Base-by-base conservation (phyloP, 352 stramenopile species). In the Phytophthora europaea region DNA sequence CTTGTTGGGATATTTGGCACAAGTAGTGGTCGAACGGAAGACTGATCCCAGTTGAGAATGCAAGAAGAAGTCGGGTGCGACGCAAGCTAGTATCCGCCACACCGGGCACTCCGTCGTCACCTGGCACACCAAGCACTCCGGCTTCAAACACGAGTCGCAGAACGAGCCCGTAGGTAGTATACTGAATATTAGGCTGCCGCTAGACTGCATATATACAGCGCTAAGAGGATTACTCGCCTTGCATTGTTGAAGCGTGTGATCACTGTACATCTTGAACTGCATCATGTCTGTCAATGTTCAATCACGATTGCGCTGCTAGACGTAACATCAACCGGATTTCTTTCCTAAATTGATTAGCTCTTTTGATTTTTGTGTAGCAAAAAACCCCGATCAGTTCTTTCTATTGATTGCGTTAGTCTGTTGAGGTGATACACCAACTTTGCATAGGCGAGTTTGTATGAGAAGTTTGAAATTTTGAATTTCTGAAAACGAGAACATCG, bases 1-100 rank as follows among this genome's bases (percentile, higher is more conserved):
- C 61, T 1, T 67, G 61, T 33, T 67, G 33, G 33, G 34, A 67
- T 28, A 59, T 67, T 23, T 67, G 60, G 22, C 48, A 67, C n/a
- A 40, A 58, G 38, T 23, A 54, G 23, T 61, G 34, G 50, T 16
- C 16, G 3, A 58, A 34, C 7, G 61, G 61, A 15, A 68, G 33
- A 16, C 18, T 48, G 51, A 55, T 68, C 6, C 50, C 34, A 12
- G 34, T 3, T 40, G 34, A 40, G 34, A 40, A 40, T 4, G 34
- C 34, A 3, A 40, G 10, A 40, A 40, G 34, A 4, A 40, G 2
- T 40, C 34, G 33, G 33, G 5, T 38, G 33, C 33, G 33, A 38
- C 33, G 33, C 33, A 40, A 40, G 34, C 34, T 40, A 40, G 10
- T 2, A 40, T 40, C 34, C 34, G 10, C 2, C 34, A 40, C 10